Evolutionary conservation across 768 basidiomycete genomes (phyloP).

Genomic region (Phaeotremella skinneri): DNA sequence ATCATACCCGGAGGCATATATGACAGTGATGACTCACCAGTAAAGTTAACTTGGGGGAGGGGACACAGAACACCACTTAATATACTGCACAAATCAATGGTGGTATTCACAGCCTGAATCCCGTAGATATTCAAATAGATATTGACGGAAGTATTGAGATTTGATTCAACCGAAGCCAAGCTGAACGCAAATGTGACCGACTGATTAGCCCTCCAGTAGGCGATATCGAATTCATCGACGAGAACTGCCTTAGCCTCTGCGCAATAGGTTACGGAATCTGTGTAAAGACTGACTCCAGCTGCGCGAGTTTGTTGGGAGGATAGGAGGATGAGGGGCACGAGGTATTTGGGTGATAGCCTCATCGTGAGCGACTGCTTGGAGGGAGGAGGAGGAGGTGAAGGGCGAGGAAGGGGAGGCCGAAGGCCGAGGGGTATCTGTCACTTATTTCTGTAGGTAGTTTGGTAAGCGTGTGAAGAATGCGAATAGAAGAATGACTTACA

Average conservation of each 20-base stretch:
- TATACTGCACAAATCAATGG: conserved; percentile 79
- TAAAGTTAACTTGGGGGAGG: conserved; percentile 78
- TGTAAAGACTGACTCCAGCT: conserved; percentile 26
- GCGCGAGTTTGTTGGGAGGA: conserved; percentile 16
- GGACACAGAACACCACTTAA: conserved; percentile 77
- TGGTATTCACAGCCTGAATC: conserved; percentile 72
- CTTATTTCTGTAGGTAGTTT: too few relatives aligned
- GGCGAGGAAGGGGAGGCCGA: conserved; percentile 3
- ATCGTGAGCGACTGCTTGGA: conserved; percentile 9
- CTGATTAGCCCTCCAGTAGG: conserved; percentile 51
- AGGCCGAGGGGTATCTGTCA: conserved; percentile 13
- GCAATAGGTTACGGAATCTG: conserved; percentile 47
- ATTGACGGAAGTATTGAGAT: conserved; percentile 75
- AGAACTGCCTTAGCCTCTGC: conserved; percentile 42
- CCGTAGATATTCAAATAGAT: conserved; percentile 86
- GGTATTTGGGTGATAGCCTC: conserved; percentile 15
- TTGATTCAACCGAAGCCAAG: conserved; percentile 69
- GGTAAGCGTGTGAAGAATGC: too few relatives aligned
- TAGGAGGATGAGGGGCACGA: conserved; percentile 9
- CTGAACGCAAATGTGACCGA: conserved; percentile 81
- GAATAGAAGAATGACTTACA: too few relatives aligned
- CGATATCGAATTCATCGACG: conserved; percentile 45
- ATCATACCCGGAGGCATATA: background rate
- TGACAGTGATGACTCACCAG: conserved; percentile 55
- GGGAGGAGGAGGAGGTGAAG: conserved; percentile 1